Evolutionary conservation across 2,329 filamentous ascomycete genomes (phyloP).

Genomic region (Cordyceps militaris): DNA sequence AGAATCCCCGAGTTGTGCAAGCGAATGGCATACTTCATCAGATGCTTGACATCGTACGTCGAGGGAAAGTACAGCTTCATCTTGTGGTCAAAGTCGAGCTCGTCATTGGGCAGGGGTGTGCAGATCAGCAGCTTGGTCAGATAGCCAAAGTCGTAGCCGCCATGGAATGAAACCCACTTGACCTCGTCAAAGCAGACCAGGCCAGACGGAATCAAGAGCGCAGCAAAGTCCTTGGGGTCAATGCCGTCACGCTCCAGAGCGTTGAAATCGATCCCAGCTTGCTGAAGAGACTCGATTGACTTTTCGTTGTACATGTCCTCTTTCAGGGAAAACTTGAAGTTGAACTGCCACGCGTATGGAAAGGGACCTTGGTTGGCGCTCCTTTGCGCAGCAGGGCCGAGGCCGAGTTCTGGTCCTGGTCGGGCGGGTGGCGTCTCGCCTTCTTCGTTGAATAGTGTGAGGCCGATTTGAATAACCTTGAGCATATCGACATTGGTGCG

Average conservation of each 20-base stretch:
- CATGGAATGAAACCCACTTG: slow-evolving; percentile 96
- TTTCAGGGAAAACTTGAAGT: slow-evolving; percentile 92
- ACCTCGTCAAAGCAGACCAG: slow-evolving; percentile 82
- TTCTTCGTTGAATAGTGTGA: slow-evolving; percentile 86
- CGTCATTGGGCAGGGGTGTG: slow-evolving; percentile 76
- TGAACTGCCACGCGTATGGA: slow-evolving; percentile 97
- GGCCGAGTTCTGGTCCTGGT: slow-evolving; percentile 41
- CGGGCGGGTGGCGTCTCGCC: slow-evolving; percentile 77
- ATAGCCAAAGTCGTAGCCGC: slow-evolving; percentile 97
- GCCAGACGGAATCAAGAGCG: slow-evolving; percentile 84
- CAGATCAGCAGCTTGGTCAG: slow-evolving; percentile 88
- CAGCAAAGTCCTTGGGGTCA: slow-evolving; percentile 80
- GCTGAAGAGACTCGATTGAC: slow-evolving; percentile 83
- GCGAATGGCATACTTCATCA: slow-evolving; percentile 82
- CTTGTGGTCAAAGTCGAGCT: slow-evolving; percentile 79
- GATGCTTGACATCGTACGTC: slow-evolving; percentile 92
- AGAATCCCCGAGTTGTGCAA: slow-evolving; percentile 57
- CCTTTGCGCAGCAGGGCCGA: slow-evolving; percentile 31
- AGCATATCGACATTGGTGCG: slow-evolving; percentile 95
- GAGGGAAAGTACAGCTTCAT: slow-evolving; percentile 91
- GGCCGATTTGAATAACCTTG: slow-evolving; percentile 94
- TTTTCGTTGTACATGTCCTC: slow-evolving; percentile 97
- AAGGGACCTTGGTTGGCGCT: slow-evolving; percentile 44
- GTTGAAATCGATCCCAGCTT: slow-evolving; percentile 87
- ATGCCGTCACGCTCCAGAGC: slow-evolving; percentile 83